phyloP scores from a whole-genome alignment of 768 basidiomycete genomes.

The Cystofilobasidium capitatum region DNA sequence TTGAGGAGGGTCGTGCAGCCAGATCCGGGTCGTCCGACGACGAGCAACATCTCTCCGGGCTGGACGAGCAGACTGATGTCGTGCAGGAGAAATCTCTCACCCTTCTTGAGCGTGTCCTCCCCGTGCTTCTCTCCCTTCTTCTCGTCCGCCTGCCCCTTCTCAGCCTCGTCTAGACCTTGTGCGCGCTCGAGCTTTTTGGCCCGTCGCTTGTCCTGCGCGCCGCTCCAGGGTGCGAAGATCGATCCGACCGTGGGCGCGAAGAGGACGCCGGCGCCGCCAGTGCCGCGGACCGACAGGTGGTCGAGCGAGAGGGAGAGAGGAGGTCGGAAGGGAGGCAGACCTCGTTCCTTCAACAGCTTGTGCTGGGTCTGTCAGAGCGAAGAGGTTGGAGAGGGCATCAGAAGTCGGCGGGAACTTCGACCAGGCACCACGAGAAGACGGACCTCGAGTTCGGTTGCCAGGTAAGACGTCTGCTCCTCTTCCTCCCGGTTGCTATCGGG shows the following conservation, averaged over 20 bases:
- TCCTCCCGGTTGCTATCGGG: too few relatives aligned
- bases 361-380: conserved; percentile 4
- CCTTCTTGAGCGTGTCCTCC: conserved; percentile 27
- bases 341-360: not conserved
- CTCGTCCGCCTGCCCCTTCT: conserved; percentile 25
- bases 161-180: conserved; percentile 23
- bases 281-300: conserved; percentile 33
- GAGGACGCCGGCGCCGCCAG: conserved; percentile 31
- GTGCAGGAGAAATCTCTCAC: conserved; percentile 21
- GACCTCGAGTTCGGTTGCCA: not conserved
- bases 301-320: conserved; percentile 32
- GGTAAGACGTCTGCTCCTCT: too few relatives aligned
- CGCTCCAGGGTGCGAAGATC: conserved; percentile 33
- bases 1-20: conserved; percentile 12
- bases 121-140: conserved; percentile 25
- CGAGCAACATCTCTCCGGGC: conserved; percentile 18
- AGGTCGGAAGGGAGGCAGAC: conserved; percentile 19
- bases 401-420: not conserved
- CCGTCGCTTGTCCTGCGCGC: conserved; percentile 32
- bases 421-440: not conserved
- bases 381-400: not conserved
- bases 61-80: conserved; percentile 15
- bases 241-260: conserved; percentile 34
- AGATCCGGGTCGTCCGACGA: conserved; percentile 13
- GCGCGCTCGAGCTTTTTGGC: conserved; percentile 29